A percentile compares a stretch with the other conserved stretches of the same genome.
These are phyloP conservation scores for Diplogelasinospora grovesii DNA, from an alignment of 495 filamentous ascomycete genomes.

Conservation along the genomic window DNA sequence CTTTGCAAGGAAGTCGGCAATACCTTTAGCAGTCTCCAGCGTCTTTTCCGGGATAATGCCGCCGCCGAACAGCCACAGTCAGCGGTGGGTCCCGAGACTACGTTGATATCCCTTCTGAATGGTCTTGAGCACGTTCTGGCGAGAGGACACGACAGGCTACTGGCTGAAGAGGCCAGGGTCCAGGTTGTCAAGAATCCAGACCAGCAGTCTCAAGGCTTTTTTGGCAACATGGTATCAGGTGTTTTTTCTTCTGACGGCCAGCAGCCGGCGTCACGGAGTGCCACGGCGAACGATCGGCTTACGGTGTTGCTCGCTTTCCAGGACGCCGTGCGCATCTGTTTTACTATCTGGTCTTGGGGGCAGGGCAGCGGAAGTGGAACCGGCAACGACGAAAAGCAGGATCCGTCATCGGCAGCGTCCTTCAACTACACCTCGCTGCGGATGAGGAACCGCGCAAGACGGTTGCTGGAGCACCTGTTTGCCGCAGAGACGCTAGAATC, in stretches of 20 bases:
- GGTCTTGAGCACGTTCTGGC: conserved; percentile 87
- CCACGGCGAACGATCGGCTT: conserved; percentile 84
- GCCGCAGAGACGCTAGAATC: conserved; percentile 92
- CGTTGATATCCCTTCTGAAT: conserved; percentile 71
- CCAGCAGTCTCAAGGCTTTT: conserved; percentile 83
- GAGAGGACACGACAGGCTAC: conserved; percentile 74
- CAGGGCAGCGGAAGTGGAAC: conserved; percentile 54
- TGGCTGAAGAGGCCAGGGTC: conserved; percentile 64
- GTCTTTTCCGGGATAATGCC: conserved; percentile 51
- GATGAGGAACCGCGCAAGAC: conserved; percentile 80
- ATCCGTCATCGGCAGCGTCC: conserved; percentile 67
- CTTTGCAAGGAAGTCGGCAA: conserved; percentile 67
- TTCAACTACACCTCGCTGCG: conserved; percentile 83
- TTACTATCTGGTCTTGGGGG: conserved; percentile 93
- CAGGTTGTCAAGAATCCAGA: conserved; percentile 70
- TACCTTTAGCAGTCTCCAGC: conserved; percentile 59
- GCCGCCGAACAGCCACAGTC: conserved; percentile 22
- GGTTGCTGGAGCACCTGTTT: conserved; percentile 88
- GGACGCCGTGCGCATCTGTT: conserved; percentile 85
- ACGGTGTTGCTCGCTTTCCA: conserved; percentile 96
- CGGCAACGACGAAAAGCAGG: conserved; percentile 48
- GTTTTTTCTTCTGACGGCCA: conserved; percentile 76
- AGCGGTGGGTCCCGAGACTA: conserved; percentile 52
- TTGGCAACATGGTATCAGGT: conserved; percentile 93
- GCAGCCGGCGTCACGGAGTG: conserved; percentile 63